Evolutionary conservation across 805 yeast species (phyloP).

Genomic region (Sugiyamaella boreocaroliniensis): DNA sequence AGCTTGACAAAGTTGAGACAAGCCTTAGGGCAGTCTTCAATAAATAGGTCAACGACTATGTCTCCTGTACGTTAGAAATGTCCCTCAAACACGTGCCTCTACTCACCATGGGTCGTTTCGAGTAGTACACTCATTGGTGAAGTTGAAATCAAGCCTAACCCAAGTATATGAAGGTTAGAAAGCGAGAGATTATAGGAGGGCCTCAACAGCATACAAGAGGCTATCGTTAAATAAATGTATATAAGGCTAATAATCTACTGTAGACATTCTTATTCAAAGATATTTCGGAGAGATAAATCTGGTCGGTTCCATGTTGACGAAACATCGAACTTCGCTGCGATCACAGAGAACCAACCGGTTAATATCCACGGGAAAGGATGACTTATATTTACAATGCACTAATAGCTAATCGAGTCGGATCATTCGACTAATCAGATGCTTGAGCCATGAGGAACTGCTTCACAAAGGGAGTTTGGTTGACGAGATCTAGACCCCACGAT

Average conservation of each 20-base stretch:
- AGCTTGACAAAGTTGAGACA: constrained; percentile 46
- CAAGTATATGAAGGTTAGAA: neutral
- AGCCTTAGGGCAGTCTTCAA: constrained; percentile 34
- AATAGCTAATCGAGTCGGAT: neutral
- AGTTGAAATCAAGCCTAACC: neutral
- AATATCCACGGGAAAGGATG: too few species aligned
- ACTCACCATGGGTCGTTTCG: constrained; percentile 36
- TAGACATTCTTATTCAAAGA: too few species aligned
- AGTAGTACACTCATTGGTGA: constrained; percentile 36
- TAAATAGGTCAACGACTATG: constrained; percentile 44
- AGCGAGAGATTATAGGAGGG: too few species aligned
- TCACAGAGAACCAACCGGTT: too few species aligned
- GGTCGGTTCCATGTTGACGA: too few species aligned
- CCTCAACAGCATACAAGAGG: too few species aligned
- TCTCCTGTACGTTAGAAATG: constrained; percentile 34
- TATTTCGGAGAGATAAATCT: too few species aligned
- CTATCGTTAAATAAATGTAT: too few species aligned
- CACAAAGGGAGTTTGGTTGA: constrained; percentile 56
- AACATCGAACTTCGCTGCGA: too few species aligned
- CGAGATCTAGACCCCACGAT: constrained; percentile 64
- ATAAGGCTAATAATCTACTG: too few species aligned
- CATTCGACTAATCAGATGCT: constrained; percentile 31
- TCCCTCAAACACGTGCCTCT: neutral
- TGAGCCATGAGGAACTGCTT: constrained; percentile 64
- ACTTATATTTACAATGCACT: neutral